Conservation (phyloP, 805 yeast genomes). For the Candida nitratophila region DNA sequence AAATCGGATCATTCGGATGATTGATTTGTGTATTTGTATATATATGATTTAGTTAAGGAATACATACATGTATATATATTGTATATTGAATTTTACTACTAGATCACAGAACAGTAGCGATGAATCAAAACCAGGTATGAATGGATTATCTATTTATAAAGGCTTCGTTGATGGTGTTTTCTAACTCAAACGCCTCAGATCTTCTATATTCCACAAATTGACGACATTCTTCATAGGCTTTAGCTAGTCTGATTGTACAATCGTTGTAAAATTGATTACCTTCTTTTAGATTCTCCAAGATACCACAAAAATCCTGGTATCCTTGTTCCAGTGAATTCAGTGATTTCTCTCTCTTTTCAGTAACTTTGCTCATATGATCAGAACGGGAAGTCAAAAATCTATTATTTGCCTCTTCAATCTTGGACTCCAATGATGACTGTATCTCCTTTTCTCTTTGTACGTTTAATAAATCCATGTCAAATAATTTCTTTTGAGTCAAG, state of each 20-base stretch:
- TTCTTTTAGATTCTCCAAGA: conserved; percentile 52
- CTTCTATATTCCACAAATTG: not conserved
- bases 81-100: no score
- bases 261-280: conserved; percentile 69
- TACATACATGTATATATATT: not conserved
- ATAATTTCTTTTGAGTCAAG: conserved; percentile 38
- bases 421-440: conserved; percentile 19
- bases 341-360: conserved; percentile 36
- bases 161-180: not conserved
- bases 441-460: conserved; percentile 32
- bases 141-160: not conserved
- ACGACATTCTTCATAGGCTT: not conserved
- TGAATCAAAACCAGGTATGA: no score
- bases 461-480: conserved; percentile 38
- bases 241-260: conserved; percentile 30
- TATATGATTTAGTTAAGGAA: no score
- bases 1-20: no score
- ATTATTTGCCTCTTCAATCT: conserved; percentile 28
- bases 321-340: conserved; percentile 46
- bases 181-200: conserved; percentile 4
- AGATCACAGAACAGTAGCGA: no score
- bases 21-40: not conserved
- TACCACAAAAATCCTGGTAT: conserved; percentile 45
- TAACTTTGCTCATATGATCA: conserved; percentile 15
- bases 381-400: conserved; percentile 16